Evolutionary conservation across 805 yeast species (phyloP).

Genomic region (Candida krabiensis): DNA sequence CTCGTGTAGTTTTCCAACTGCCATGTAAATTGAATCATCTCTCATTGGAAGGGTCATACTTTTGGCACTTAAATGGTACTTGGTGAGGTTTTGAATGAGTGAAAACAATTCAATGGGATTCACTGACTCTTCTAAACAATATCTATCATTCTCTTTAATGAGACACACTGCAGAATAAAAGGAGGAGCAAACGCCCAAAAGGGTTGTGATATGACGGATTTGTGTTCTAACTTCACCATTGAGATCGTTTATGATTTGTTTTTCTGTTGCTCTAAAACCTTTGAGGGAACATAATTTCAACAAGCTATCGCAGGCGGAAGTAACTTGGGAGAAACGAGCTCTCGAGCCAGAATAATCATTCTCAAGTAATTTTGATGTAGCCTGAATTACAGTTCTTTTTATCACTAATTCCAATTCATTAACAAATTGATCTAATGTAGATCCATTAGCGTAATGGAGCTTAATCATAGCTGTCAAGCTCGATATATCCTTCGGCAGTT

Average conservation of each 20-base stretch:
- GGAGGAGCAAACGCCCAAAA: slow-evolving; percentile 10
- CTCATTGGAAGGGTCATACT: slow-evolving; percentile 7
- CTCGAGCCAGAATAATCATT: slow-evolving; percentile 6
- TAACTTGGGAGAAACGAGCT: slow-evolving; percentile 2
- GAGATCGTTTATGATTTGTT: slow-evolving; percentile 6
- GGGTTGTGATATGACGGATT: slow-evolving; percentile 6
- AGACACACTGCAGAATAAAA: slow-evolving; percentile 8
- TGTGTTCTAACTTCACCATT: slow-evolving; percentile 3
- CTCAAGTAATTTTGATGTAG: slow-evolving; percentile 7
- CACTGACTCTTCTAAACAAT: background rate
- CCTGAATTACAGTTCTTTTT: slow-evolving; percentile 7
- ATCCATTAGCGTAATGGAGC: slow-evolving; percentile 1
- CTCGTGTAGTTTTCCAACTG: slow-evolving; percentile 18
- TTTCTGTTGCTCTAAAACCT: slow-evolving; percentile 14
- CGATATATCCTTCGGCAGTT: slow-evolving; percentile 10
- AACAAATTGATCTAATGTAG: slow-evolving; percentile 7
- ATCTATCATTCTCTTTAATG: slow-evolving; percentile 4
- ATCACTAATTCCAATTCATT: slow-evolving; percentile 13
- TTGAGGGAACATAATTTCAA: slow-evolving; percentile 12
- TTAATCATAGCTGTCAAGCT: slow-evolving; percentile 7
- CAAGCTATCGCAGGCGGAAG: slow-evolving; percentile 10
- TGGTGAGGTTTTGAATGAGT: slow-evolving; percentile 10
- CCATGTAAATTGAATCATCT: slow-evolving; percentile 16
- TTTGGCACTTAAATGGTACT: slow-evolving; percentile 11
- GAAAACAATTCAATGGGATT: slow-evolving; percentile 10